A percentile compares a stretch with the other conserved stretches of the same genome.
Conservation (phyloP, 108 stramenopile species). For the Cyclotella atomus region DNA sequence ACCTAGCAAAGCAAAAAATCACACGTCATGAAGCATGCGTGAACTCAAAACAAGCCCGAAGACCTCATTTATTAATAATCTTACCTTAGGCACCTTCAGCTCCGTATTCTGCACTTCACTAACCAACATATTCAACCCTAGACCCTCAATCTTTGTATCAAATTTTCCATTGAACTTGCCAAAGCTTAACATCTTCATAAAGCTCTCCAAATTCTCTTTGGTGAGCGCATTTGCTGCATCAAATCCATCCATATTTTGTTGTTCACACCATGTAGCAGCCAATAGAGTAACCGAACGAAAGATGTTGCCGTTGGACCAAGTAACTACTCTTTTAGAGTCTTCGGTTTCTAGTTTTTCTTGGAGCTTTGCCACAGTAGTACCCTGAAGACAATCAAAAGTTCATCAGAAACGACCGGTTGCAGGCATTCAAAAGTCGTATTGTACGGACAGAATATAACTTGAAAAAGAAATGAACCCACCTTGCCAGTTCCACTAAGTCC, state of each 20-base stretch:
- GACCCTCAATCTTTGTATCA: slow-evolving; percentile 76
- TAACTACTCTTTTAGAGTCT: slow-evolving; percentile 66
- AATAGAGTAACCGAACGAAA: slow-evolving; percentile 86
- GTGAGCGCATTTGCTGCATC: slow-evolving; percentile 70
- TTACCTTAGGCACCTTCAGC: slow-evolving; percentile 70
- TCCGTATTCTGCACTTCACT: slow-evolving; percentile 84
- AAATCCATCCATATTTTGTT: slow-evolving; percentile 57
- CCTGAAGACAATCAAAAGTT: no score
- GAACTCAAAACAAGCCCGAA: background rate
- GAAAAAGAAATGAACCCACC: no score
- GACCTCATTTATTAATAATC: no score
- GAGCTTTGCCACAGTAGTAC: slow-evolving; percentile 81
- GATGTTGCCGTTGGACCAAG: slow-evolving; percentile 92
- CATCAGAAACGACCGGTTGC: no score
- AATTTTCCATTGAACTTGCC: slow-evolving; percentile 73
- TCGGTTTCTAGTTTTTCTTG: slow-evolving; percentile 61
- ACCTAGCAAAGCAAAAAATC: slow-evolving; percentile 12
- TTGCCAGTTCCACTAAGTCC: slow-evolving; percentile 89
- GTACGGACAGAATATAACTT: no score
- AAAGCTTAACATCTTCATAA: slow-evolving; percentile 82
- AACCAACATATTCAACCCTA: slow-evolving; percentile 75
- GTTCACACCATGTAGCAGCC: slow-evolving; percentile 87
- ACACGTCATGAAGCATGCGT: background rate
- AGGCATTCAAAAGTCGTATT: no score
- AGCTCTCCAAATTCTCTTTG: slow-evolving; percentile 73